Evolutionary conservation across 1,284 basidiomycete genomes (phyloP).

Genomic region (Rhodotorula sp.): DNA sequence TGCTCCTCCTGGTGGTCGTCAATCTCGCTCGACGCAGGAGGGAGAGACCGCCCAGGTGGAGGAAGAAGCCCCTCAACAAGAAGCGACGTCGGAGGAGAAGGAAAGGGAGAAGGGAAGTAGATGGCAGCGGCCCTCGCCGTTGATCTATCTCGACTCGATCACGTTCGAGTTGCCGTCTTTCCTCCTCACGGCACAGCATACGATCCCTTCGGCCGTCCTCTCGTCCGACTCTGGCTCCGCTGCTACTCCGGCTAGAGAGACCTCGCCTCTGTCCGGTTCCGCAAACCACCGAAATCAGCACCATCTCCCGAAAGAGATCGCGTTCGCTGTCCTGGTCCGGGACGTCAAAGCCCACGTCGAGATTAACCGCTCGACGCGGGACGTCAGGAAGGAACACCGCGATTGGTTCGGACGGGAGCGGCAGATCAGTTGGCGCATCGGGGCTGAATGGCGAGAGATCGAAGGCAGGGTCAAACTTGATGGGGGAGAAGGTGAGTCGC

Average conservation of each 20-base stretch:
- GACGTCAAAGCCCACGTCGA: constrained; percentile 17
- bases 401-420: constrained; percentile 32
- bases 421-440: constrained; percentile 9
- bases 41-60: too few species aligned
- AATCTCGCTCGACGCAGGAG: not conserved
- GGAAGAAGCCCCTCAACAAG: too few species aligned
- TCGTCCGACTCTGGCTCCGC: not conserved
- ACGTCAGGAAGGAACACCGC: constrained; percentile 21
- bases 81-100: not conserved
- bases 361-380: constrained; percentile 14
- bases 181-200: constrained; percentile 31
- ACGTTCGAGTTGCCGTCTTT: constrained; percentile 23
- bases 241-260: too few species aligned
- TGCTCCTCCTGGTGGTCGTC: too few species aligned
- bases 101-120: not conserved
- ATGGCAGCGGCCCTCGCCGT: constrained; percentile 6
- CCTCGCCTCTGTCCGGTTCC: not conserved
- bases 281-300: not conserved
- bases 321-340: constrained; percentile 26
- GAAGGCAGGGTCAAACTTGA: constrained; percentile 35
- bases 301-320: constrained; percentile 24
- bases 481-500: constrained; percentile 23
- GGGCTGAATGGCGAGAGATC: constrained; percentile 37
- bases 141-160: constrained; percentile 21
- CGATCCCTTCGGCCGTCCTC: constrained; percentile 20